Base-by-base conservation (phyloP, 805 yeast genomes). In the Scheffersomyces coipomensis region DNA sequence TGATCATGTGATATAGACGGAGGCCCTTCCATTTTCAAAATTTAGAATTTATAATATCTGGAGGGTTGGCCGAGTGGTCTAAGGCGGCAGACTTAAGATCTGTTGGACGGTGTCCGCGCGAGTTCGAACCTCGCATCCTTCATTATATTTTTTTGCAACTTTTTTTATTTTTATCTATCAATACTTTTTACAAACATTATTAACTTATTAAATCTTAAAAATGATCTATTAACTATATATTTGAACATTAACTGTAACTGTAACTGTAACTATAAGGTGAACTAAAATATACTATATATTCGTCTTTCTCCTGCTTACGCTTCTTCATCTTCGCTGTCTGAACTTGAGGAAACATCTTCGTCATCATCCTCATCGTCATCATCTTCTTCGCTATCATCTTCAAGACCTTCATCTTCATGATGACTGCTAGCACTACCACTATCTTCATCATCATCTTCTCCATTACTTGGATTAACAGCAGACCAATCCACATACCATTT, bases 401-500 rank as follows among this genome's bases (percentile, higher is more conserved):
- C 55, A 10, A 48, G 58, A 13, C 52, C 62, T 16, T 57, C 62
- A 10, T 59, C 63, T 9, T 52, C 60, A 4, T 42, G 45, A 35
- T 52, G 62, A 39, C 65, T 56, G 17, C n/a, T 12, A 15, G 55
- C 59, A 33, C 62, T 54, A 15, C 56, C 62, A 29, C 55, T 50
- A 30, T 54, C 62, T 8, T 64, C 72, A 19, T 79, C 84, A 7
- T 77, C 85, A 29, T 83, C 83, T 24, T 81, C 86, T 31, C 80
- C 89, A 26, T 74, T 75, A 33, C 57, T 59, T 5, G 74, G 74
- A 38, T 69, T 67, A 16, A 68, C 75, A 29, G 66, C 66, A 5
- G 64, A 53, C 98, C 98, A 91, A 52, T 89, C 93, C 19, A 90
- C 79, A 38, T 67, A 70, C 43, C 74, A 72, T 5, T 64, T 70